phyloP scores from a whole-genome alignment of 1,284 basidiomycete genomes.

The Volvariella surrecta region DNA sequence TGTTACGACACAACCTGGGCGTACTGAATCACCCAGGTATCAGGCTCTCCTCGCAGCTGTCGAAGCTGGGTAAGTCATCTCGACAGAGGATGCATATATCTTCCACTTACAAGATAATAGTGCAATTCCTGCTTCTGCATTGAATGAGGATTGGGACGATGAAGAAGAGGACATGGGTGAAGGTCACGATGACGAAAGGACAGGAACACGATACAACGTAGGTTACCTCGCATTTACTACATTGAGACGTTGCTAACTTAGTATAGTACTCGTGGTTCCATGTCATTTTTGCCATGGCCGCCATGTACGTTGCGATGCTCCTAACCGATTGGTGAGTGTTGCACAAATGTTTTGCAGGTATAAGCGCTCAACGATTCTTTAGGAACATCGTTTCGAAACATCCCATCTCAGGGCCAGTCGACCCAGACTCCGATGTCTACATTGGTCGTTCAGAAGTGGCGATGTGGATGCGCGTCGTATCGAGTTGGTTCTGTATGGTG shows the following conservation, averaged over 20 bases:
- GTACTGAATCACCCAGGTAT: slow-evolving; percentile 85
- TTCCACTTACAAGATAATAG: slow-evolving; percentile 26
- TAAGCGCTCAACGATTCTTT: slow-evolving; percentile 4
- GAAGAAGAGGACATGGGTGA: slow-evolving; percentile 73
- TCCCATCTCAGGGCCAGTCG: slow-evolving; percentile 32
- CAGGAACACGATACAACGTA: slow-evolving; percentile 97
- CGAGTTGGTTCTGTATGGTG: slow-evolving; percentile 88
- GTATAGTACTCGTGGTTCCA: slow-evolving; percentile 96
- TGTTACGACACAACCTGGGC: slow-evolving; percentile 80
- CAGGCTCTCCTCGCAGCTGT: slow-evolving; percentile 94
- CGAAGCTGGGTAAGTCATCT: slow-evolving; percentile 70
- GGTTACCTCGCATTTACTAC: slow-evolving; percentile 16
- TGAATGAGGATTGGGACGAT: slow-evolving; percentile 76
- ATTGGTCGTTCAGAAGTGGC: slow-evolving; percentile 93
- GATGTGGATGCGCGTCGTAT: slow-evolving; percentile 99
- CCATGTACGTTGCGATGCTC: slow-evolving; percentile 99
- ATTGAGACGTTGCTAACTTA: neutral
- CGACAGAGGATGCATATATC: neutral
- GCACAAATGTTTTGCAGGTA: slow-evolving; percentile 5
- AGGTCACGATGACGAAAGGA: slow-evolving; percentile 85
- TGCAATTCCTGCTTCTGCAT: slow-evolving; percentile 88
- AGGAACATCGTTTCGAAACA: slow-evolving; percentile 70
- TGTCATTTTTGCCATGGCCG: slow-evolving; percentile 90
- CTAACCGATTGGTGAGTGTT: slow-evolving; percentile 91
- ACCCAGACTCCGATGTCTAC: slow-evolving; percentile 73